A percentile compares a stretch with the other conserved stretches of the same genome.
phyloP scores from a whole-genome alignment of 2,329 filamentous ascomycete species.

The Hymenoscyphus fraxineus region DNA sequence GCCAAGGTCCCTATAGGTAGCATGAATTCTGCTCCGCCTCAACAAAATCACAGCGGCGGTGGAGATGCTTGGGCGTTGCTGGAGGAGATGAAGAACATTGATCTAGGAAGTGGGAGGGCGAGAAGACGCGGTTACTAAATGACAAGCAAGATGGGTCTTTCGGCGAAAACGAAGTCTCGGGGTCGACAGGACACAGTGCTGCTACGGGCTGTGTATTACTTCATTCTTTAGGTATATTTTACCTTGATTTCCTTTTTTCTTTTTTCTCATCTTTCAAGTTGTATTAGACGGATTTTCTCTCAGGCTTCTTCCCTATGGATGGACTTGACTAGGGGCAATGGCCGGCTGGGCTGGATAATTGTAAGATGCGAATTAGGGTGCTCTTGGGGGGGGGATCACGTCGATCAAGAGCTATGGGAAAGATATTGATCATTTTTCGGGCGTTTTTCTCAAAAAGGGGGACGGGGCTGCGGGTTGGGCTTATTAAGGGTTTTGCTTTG shows the following conservation, averaged over 20 bases:
- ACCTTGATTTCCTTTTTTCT: not conserved
- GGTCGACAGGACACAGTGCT: not conserved
- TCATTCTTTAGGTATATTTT: not conserved
- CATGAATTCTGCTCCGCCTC: conserved; percentile 39
- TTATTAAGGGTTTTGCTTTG: not conserved
- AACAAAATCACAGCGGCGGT: conserved; percentile 28
- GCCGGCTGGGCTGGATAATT: not conserved
- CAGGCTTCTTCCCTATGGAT: not conserved
- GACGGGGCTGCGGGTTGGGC: not conserved
- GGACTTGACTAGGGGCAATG: conserved; percentile 2
- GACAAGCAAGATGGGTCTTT: not conserved
- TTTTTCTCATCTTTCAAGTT: not conserved
- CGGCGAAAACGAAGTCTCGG: not conserved
- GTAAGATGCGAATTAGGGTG: not conserved
- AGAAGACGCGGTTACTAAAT: conserved; percentile 28
- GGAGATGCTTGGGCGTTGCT: conserved; percentile 55
- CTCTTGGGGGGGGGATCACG: not conserved
- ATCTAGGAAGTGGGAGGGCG: conserved; percentile 56
- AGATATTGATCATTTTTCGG: not conserved
- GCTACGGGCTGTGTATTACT: not conserved
- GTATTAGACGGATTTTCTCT: not conserved
- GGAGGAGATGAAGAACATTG: conserved; percentile 67
- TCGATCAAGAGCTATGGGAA: conserved; percentile 4
- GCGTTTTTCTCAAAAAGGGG: not conserved
- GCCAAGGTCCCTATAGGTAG: conserved; percentile 63